These are phyloP conservation scores for Neurospora terricola DNA, from an alignment of 495 filamentous ascomycete genomes.

Conservation along the genomic window DNA sequence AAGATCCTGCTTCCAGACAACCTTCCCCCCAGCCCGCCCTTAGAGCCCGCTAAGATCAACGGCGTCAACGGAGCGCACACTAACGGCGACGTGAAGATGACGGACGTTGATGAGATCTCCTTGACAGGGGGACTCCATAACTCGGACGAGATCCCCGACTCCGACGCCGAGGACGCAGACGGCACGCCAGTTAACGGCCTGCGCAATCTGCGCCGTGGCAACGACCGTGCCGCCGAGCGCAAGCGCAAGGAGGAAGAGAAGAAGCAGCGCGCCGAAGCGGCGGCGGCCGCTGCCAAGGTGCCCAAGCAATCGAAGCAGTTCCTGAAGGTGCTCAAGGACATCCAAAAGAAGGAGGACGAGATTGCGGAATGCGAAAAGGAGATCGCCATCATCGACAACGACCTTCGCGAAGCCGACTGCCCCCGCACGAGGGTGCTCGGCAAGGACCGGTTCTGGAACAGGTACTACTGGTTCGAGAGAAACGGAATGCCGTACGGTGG, in stretches of 20 bases:
- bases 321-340: conserved; percentile 75
- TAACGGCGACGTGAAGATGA: conserved; percentile 48
- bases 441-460: conserved; percentile 93
- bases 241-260: conserved; percentile 79
- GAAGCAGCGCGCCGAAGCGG: conserved; percentile 66
- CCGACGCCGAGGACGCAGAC: conserved; percentile 48
- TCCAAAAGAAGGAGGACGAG: conserved; percentile 70
- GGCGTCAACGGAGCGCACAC: neutral
- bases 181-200: conserved; percentile 35
- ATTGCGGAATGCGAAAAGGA: conserved; percentile 74
- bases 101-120: conserved; percentile 49
- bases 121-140: conserved; percentile 21
- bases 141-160: conserved; percentile 39
- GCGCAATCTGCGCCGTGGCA: conserved; percentile 67
- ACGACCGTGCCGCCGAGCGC: conserved; percentile 65
- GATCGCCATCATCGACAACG: conserved; percentile 76
- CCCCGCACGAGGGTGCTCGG: conserved; percentile 81
- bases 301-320: conserved; percentile 80
- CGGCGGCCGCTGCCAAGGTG: conserved; percentile 70
- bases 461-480: conserved; percentile 97
- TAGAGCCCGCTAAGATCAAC: conserved; percentile 36
- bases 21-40: conserved; percentile 55
- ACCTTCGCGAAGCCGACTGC: conserved; percentile 87
- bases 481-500: conserved; percentile 97
- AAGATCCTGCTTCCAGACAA: conserved; percentile 77